Evolutionary conservation across 106 monocot genomes (phyloP).

Genomic region (Platanthera zijinensis): DNA sequence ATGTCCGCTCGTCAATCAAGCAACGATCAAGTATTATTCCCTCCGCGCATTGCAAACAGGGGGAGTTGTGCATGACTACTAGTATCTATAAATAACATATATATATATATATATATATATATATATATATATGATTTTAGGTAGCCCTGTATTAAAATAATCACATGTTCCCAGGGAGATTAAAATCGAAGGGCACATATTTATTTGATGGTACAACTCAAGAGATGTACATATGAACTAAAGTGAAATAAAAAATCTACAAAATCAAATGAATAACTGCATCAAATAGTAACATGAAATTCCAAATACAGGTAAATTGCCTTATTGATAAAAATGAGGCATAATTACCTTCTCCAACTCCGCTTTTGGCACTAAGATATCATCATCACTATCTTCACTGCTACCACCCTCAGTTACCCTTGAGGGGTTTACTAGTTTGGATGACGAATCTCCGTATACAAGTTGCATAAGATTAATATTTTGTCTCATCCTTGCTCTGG

Average conservation of each 20-base stretch:
- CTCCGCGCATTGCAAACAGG: too few relatives aligned
- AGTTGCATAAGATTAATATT: constrained; percentile 75
- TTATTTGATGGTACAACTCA: not conserved
- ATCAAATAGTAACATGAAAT: not conserved
- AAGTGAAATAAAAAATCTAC: not conserved
- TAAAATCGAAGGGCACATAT: too few relatives aligned
- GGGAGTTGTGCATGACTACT: too few relatives aligned
- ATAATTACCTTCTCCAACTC: constrained; percentile 50
- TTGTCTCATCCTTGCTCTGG: constrained; percentile 35
- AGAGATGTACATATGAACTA: not conserved
- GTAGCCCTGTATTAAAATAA: too few relatives aligned
- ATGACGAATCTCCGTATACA: constrained; percentile 61
- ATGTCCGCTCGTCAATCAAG: too few relatives aligned
- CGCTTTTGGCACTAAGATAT: constrained; percentile 76
- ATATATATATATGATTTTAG: too few relatives aligned
- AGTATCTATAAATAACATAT: too few relatives aligned
- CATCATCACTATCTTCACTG: constrained; percentile 74
- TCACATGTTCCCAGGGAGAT: too few relatives aligned
- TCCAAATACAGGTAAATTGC: not conserved
- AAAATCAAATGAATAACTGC: not conserved
- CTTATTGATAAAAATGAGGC: not conserved
- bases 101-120: too few relatives aligned
- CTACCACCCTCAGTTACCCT: constrained; percentile 24
- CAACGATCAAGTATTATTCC: too few relatives aligned
- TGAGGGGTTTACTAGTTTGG: constrained; percentile 2